Percentiles rank a stretch among this genome's conserved stretches.
Evolutionary conservation across 768 basidiomycete species (phyloP).

Genomic region (Hygrophorus russula): DNA sequence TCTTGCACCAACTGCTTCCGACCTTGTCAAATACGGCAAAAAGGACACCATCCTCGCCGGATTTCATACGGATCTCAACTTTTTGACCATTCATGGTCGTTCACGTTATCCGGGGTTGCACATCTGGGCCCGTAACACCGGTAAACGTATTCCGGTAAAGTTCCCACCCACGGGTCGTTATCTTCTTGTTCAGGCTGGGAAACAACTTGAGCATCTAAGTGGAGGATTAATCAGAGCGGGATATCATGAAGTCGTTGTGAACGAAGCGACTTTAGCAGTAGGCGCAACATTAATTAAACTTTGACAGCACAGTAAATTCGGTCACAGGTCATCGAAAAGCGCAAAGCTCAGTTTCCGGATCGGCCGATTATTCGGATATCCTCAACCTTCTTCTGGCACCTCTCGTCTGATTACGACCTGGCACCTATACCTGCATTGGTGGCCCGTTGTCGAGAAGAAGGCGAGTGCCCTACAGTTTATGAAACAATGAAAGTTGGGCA

Average conservation of each 20-base stretch:
- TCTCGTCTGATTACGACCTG: constrained; percentile 79
- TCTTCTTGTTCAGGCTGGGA: constrained; percentile 90
- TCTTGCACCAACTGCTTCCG: constrained; percentile 89
- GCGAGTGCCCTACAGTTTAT: constrained; percentile 37
- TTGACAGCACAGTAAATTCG: background rate
- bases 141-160: constrained; percentile 78
- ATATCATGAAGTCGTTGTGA: constrained; percentile 92
- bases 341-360: constrained; percentile 46
- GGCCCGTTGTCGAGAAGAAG: constrained; percentile 32
- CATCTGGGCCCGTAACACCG: constrained; percentile 92
- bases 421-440: constrained; percentile 46
- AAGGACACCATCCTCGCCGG: constrained; percentile 85
- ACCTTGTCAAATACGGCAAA: constrained; percentile 67
- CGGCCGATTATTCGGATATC: constrained; percentile 94
- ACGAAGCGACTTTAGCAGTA: constrained; percentile 64
- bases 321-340: constrained; percentile 49
- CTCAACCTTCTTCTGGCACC: constrained; percentile 93
- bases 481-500: constrained; percentile 80
- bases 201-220: constrained; percentile 83
- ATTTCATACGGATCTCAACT: constrained; percentile 92
- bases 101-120: constrained; percentile 81
- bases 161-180: constrained; percentile 67
- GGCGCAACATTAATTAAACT: constrained; percentile 10
- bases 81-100: constrained; percentile 84
- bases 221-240: constrained; percentile 87